Conservation (phyloP, 768 basidiomycete genomes). For the Dendrothele bispora region DNA sequence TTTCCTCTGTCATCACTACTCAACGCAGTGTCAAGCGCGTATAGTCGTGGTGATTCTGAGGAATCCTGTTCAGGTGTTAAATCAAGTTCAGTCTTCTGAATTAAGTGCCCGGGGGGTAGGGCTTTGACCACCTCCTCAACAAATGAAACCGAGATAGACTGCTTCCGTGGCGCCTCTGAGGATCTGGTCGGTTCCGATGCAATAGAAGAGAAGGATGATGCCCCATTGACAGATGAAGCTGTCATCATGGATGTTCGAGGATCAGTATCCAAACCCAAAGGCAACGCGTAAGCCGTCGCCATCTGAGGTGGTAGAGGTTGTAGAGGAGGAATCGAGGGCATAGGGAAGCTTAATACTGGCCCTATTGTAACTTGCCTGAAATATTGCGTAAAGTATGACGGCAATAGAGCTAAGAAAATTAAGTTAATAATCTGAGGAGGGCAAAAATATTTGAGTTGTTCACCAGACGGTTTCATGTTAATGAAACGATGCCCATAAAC, state of each 20-base stretch:
- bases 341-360: constrained; percentile 62
- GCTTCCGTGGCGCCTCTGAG: constrained; percentile 2
- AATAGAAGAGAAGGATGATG: constrained; percentile 21
- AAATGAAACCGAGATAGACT: constrained; percentile 8
- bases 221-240: constrained; percentile 45
- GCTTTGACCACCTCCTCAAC: neutral
- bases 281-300: constrained; percentile 35
- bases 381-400: constrained; percentile 68
- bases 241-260: constrained; percentile 36
- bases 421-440: constrained; percentile 1
- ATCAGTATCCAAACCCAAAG: constrained; percentile 31
- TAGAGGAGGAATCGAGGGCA: constrained; percentile 69
- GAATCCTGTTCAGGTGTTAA: constrained; percentile 13
- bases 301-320: constrained; percentile 53
- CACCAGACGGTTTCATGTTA: constrained; percentile 68
- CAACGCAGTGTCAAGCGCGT: constrained; percentile 46
- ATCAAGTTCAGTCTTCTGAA: constrained; percentile 11
- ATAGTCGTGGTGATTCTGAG: constrained; percentile 30
- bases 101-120: neutral
- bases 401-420: constrained; percentile 52
- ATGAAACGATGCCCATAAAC: constrained; percentile 74
- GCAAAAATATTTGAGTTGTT: constrained; percentile 14
- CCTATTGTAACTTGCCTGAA: constrained; percentile 65
- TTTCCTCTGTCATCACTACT: constrained; percentile 39
- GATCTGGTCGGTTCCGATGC: constrained; percentile 15